Evolutionary conservation across 1,139 yeast species (phyloP), one percentile per base, ranked within the genome.

Genomic region (Hansenula lynferdii): DNA sequence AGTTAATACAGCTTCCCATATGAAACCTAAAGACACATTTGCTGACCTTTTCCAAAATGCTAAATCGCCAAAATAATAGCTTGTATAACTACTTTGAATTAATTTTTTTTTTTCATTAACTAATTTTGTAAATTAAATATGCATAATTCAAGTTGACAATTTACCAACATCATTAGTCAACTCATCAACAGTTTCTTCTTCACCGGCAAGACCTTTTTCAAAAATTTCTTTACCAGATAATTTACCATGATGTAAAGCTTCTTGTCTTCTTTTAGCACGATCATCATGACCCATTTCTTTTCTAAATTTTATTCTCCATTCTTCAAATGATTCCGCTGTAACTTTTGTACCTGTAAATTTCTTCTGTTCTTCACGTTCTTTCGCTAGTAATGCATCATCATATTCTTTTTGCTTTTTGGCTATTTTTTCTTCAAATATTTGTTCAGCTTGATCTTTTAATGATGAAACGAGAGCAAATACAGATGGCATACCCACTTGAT

Each of bases 191-290:
- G 63, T 75, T 34, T 77, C 85, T 8, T 65, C 79, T 23, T 72
- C 78, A 43, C 78, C 80, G 31, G 85, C 94, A 53, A 89, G 72
- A 36, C 97, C 97, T 56, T 74, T 75, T 56, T 89, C 97, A 57
- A 90, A 92, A 44, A 92, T 84, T 61, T 89, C 92, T 51, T 77
- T 73, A 16, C 98, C 98, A 0, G 95, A 81, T 54, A 87, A 64
- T 59, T 82, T 84, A 11, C 92, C 94, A 38, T 69, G 71, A 54
- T 84, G 92, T 57, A 81, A 77, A n/a, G 58, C 60, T 26, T 65
- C 61, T 45, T 73, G 74, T 51, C 85, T 68, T 43, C 66, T 62
- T 28, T 64, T 62, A 48, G 79, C 72, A 45, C 76, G 68, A 70
- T 78, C 73, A 72, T 70, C 67, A 67, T 86, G 53, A 42, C 70